Base-by-base conservation (phyloP, 768 basidiomycete species). In the Mrakia blollopis region DNA sequence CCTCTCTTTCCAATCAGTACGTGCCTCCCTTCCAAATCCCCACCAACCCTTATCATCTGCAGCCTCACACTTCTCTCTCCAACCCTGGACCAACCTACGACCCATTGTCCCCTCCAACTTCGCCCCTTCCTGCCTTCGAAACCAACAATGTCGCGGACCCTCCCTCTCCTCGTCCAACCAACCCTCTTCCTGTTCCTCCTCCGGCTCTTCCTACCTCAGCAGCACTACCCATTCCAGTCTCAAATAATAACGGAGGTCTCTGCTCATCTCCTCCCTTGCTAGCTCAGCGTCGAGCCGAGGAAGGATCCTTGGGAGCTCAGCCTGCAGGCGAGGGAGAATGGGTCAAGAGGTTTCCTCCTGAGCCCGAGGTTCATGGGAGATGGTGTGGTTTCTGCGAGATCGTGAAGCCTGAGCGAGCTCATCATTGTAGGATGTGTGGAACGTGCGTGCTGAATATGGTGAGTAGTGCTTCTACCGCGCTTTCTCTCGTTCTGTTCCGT, bases 311-410 rank as follows among this genome's bases (percentile, higher is more conserved):
- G 11, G 44, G 14, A 44, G 44, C 44, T 44, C 44, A 44, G 10
- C 44, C 44, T n/a, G n/a, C n/a, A 44, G 11, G 10, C 44, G 44
- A 44, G 44, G 44, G 44, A 44, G 44, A 44, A 44, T 23, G 23
- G 44, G 52, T 77, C 14, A 63, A 77, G 61, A 23, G 76, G 3
- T 39, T 61, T 5, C 76, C 76, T 35, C 25, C 35, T 5, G 32
- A 72, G 28, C 76, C 76, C 9, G 76, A 77, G 32, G 60, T 47
- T 25, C 37, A 44, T 14, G 63, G 50, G 10, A 13, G 72, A 25
- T 77, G 76, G 76, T 77, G 76, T 50, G 37, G 71, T 0, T 73
- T 52, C 41, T 77, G 76, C 18, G n/a, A 73, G 16, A 23, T 67
- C 9, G 30, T 65, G 4, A 73, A 69, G 30, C 76, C 76, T 3